A percentile compares a stretch with the other conserved stretches of the same genome.
Conservation (phyloP, 495 filamentous ascomycete species). For the Ascodesmis nigricans region DNA sequence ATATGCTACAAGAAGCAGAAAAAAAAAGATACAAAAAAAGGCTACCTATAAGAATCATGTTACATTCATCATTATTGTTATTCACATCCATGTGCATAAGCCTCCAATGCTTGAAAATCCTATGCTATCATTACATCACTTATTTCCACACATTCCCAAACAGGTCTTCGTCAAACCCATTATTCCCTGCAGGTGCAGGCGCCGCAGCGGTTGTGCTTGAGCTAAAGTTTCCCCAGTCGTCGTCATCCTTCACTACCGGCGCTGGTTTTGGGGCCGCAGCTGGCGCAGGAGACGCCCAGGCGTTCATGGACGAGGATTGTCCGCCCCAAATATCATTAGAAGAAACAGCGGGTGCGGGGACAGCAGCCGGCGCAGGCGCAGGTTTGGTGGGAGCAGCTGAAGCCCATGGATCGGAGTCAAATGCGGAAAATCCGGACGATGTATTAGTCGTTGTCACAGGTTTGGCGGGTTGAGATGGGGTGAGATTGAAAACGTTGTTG, state of each 20-base stretch:
- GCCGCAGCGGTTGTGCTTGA: conserved; percentile 7
- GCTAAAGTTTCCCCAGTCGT: conserved; percentile 21
- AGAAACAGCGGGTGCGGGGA: conserved; percentile 17
- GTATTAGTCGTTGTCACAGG: too few relatives aligned
- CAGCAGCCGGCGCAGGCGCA: conserved; percentile 14
- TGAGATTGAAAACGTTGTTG: too few relatives aligned
- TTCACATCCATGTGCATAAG: conserved; percentile 1
- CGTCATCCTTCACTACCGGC: conserved; percentile 11
- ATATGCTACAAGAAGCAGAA: conserved; percentile 1
- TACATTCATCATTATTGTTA: conserved; percentile 2
- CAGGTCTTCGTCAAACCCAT: conserved; percentile 16
- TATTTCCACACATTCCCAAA: conserved; percentile 23
- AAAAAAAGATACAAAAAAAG: conserved; percentile 5
- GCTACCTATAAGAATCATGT: conserved; percentile 4
- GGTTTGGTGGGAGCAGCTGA: conserved; percentile 24
- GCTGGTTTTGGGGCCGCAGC: not conserved
- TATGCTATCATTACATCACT: not conserved
- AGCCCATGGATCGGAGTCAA: too few relatives aligned
- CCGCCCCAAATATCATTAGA: conserved; percentile 28
- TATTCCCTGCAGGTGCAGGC: conserved; percentile 4
- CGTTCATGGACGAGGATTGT: conserved; percentile 4
- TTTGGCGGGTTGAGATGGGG: too few relatives aligned
- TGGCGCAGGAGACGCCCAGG: not conserved
- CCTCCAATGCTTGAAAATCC: not conserved
- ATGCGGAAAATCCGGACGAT: too few relatives aligned